These are phyloP conservation scores for Leccinum ochraceum DNA, from an alignment of 768 basidiomycete genomes.

Conservation along the genomic window DNA sequence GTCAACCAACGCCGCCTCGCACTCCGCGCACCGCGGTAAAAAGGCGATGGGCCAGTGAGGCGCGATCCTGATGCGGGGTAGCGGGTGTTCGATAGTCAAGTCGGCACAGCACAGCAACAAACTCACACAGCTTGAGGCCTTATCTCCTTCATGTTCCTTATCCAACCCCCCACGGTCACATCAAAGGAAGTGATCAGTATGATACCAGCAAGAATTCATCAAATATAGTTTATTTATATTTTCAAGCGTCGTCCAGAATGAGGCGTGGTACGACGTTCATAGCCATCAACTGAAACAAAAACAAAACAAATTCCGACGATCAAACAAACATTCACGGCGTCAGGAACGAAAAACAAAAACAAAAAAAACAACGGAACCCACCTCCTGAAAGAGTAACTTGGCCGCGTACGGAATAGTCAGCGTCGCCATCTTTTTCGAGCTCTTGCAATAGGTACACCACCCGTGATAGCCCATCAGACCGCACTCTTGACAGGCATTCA, in stretches of 20 bases:
- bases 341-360: background rate
- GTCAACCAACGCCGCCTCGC: background rate
- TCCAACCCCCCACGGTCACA: conserved; percentile 10
- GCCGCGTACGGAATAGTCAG: conserved; percentile 96
- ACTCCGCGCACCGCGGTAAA: conserved; percentile 7
- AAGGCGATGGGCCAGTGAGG: conserved; percentile 8
- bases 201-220: background rate
- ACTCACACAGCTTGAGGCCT: conserved; percentile 1
- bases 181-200: background rate
- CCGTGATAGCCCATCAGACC: conserved; percentile 94
- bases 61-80: background rate
- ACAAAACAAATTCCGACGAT: background rate
- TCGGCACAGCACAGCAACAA: background rate
- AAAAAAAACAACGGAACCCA: conserved; percentile 31
- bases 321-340: conserved; percentile 1
- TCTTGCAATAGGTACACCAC: conserved; percentile 99
- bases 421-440: conserved; percentile 93
- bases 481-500: conserved; percentile 93
- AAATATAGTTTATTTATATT: conserved; percentile 15
- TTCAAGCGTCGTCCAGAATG: conserved; percentile 76
- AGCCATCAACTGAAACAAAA: conserved; percentile 73
- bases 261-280: conserved; percentile 96
- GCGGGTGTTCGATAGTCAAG: background rate
- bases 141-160: background rate
- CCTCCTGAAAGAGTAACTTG: conserved; percentile 91